Conservation (phyloP, 768 basidiomycete genomes). For the Tephrocybe sp. region DNA sequence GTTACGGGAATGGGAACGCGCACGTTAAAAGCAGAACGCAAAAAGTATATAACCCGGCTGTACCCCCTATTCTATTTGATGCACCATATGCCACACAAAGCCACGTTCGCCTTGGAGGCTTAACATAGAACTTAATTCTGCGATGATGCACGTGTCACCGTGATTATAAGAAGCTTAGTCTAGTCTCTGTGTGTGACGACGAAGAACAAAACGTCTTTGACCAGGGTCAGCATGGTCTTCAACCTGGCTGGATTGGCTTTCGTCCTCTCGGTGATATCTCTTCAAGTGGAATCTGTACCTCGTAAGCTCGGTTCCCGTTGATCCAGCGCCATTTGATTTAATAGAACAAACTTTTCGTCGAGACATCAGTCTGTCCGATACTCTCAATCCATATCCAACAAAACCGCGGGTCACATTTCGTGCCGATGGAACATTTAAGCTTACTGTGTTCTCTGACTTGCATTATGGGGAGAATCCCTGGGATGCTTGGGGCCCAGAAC, state of each 20-base stretch:
- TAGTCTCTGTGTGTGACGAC: background rate
- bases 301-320: background rate
- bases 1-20: too few relatives aligned
- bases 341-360: constrained; percentile 7
- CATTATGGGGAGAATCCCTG: constrained; percentile 78
- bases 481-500: constrained; percentile 63
- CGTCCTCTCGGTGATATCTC: background rate
- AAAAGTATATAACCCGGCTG: too few relatives aligned
- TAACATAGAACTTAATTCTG: too few relatives aligned
- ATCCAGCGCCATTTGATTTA: background rate
- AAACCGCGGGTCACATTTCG: constrained; percentile 53
- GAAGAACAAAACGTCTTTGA: too few relatives aligned
- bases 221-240: background rate
- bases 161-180: too few relatives aligned
- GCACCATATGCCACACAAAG: too few relatives aligned
- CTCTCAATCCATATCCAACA: constrained; percentile 35
- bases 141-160: too few relatives aligned
- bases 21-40: too few relatives aligned
- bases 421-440: constrained; percentile 60
- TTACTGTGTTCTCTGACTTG: constrained; percentile 72
- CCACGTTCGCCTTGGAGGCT: too few relatives aligned
- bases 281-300: constrained; percentile 4
- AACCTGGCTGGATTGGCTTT: background rate
- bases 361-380: background rate
- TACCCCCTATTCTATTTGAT: too few relatives aligned